phyloP scores from a whole-genome alignment of 2,329 filamentous ascomycete species.

The Trichophyton mentagrophytes region DNA sequence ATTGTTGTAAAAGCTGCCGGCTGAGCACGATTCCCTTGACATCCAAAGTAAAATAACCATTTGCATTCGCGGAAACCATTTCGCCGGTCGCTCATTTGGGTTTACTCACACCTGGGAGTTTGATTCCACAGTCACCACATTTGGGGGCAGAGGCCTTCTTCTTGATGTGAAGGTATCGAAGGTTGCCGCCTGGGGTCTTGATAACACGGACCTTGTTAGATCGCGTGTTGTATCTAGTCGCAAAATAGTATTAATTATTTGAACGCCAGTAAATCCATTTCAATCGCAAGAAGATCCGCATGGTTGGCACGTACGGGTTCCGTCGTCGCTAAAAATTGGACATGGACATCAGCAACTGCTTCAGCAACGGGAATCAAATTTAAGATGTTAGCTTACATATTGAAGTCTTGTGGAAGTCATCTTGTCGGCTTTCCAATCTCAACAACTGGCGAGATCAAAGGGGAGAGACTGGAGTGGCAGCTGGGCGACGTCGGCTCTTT shows the following conservation, averaged over 20 bases:
- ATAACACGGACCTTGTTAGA: conserved; percentile 94
- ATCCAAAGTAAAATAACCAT: neutral
- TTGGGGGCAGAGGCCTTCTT: conserved; percentile 97
- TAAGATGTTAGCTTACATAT: conserved; percentile 28
- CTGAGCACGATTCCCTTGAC: neutral
- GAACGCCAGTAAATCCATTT: neutral
- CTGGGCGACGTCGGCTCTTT: conserved; percentile 28
- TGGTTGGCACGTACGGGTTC: conserved; percentile 54
- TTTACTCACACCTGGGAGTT: conserved; percentile 88
- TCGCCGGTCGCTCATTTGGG: conserved; percentile 11
- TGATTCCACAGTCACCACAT: conserved; percentile 97
- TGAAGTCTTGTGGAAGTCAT: conserved; percentile 42
- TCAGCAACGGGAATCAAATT: neutral
- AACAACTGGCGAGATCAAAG: conserved; percentile 22
- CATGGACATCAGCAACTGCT: conserved; percentile 13
- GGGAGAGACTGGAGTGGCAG: conserved; percentile 24
- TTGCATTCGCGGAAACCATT: neutral
- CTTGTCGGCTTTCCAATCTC: conserved; percentile 36
- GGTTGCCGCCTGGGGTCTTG: conserved; percentile 92
- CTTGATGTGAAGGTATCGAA: conserved; percentile 98
- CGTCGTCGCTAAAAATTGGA: conserved; percentile 51
- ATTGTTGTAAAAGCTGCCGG: neutral
- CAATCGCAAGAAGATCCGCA: conserved; percentile 5
- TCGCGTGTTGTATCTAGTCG: conserved; percentile 81
- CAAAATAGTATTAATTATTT: conserved; percentile 6